These are phyloP conservation scores for Abortiporus biennis DNA, from an alignment of 1,284 basidiomycete genomes.

Conservation along the genomic window DNA sequence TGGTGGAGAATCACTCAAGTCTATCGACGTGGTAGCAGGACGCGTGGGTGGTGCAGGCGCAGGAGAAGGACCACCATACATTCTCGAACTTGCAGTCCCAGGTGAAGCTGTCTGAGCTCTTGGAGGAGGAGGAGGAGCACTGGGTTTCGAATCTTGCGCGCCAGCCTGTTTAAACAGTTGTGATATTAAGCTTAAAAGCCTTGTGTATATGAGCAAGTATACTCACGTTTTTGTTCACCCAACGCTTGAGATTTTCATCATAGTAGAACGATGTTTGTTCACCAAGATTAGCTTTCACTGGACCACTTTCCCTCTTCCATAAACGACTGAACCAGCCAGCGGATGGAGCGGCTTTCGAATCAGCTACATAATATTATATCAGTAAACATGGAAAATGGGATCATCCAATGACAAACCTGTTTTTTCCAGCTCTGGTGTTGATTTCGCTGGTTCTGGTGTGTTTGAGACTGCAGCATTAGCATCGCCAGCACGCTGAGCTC, in stretches of 20 bases:
- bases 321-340: constrained; percentile 80
- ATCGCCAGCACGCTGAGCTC: constrained; percentile 9
- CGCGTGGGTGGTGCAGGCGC: constrained; percentile 46
- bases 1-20: constrained; percentile 45
- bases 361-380: constrained; percentile 13
- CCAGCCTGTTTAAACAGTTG: constrained; percentile 39
- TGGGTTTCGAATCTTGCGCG: constrained; percentile 39
- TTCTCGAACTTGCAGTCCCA: constrained; percentile 28
- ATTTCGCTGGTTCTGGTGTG: constrained; percentile 10
- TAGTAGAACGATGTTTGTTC: constrained; percentile 91
- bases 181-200: background rate
- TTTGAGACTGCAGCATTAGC: constrained; percentile 11
- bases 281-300: constrained; percentile 88
- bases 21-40: constrained; percentile 55
- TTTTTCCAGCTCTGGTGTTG: constrained; percentile 18
- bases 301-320: constrained; percentile 64
- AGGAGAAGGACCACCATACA: constrained; percentile 19
- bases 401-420: constrained; percentile 18
- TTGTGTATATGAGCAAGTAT: background rate
- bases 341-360: constrained; percentile 28
- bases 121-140: constrained; percentile 60
- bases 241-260: constrained; percentile 90
- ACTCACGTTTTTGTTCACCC: constrained; percentile 92
- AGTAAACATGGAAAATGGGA: background rate
- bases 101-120: constrained; percentile 82